Evolutionary conservation across 176 grass and related monocot species (phyloP).

Genomic region (Triticum dicoccoides): DNA sequence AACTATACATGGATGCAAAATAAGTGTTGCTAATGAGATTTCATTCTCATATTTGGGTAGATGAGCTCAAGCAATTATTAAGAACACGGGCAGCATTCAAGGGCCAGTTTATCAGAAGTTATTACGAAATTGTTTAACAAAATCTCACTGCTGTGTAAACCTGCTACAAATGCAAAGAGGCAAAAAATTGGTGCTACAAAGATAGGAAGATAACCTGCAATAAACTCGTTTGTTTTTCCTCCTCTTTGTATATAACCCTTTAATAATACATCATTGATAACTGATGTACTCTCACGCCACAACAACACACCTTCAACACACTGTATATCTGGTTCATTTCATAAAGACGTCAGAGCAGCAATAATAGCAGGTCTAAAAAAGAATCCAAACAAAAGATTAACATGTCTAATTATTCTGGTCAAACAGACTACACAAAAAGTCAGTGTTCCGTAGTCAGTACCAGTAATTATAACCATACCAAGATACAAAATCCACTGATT

Average conservation of each 20-base stretch:
- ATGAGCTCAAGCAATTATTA: neutral
- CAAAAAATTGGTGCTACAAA: neutral
- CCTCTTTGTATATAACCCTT: slow-evolving; percentile 61
- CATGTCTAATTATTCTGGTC: neutral
- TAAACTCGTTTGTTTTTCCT: slow-evolving; percentile 69
- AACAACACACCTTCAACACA: slow-evolving; percentile 65
- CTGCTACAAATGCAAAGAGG: neutral
- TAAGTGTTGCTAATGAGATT: neutral
- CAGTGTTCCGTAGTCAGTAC: neutral
- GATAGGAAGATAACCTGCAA: slow-evolving; percentile 66
- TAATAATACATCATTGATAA: slow-evolving; percentile 61
- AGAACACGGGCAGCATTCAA: neutral
- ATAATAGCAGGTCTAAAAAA: slow-evolving; percentile 1
- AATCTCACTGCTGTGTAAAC: slow-evolving; percentile 9
- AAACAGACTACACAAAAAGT: neutral
- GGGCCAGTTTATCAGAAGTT: neutral
- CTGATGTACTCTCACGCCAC: slow-evolving; percentile 62
- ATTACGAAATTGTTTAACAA: neutral
- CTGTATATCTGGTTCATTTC: slow-evolving; percentile 66
- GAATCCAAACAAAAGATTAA: neutral
- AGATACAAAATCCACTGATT: neutral
- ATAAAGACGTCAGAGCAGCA: slow-evolving; percentile 28
- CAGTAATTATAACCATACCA: neutral
- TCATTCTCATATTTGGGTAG: neutral
- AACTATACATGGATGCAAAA: slow-evolving; percentile 11